Conservation (phyloP, 1,284 basidiomycete genomes). For the Puccinia hordei region DNA sequence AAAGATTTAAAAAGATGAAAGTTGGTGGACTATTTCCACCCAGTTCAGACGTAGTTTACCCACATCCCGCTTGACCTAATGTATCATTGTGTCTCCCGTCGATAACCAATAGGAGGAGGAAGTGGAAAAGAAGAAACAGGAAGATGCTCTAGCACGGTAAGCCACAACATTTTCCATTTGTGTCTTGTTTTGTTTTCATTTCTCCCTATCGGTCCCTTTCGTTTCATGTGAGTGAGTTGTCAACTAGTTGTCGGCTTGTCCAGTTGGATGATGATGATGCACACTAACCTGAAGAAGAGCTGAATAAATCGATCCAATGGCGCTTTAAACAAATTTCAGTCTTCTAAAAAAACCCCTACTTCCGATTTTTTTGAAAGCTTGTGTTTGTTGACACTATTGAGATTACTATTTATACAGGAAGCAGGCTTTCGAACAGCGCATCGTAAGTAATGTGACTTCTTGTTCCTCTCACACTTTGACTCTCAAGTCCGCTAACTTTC, state of each 20-base stretch:
- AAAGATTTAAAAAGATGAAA: constrained; percentile 50
- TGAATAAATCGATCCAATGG: not conserved
- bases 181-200: not conserved
- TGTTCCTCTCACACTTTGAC: not conserved
- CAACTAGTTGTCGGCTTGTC: constrained; percentile 7
- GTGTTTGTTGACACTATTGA: constrained; percentile 24
- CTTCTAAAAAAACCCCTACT: not conserved
- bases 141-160: constrained; percentile 44
- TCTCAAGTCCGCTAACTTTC: not conserved
- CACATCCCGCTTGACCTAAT: not conserved
- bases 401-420: constrained; percentile 34
- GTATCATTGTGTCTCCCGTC: not conserved
- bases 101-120: constrained; percentile 34
- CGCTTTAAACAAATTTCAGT: not conserved
- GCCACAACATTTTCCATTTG: not conserved
- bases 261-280: not conserved
- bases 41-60: not conserved
- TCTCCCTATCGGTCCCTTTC: not conserved
- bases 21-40: not conserved
- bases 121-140: constrained; percentile 50
- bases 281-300: not conserved
- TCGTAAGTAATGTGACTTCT: not conserved
- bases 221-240: not conserved
- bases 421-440: constrained; percentile 44
- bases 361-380: not conserved